phyloP scores from a whole-genome alignment of 2,329 filamentous ascomycete species.

The Fusarium sp. region DNA sequence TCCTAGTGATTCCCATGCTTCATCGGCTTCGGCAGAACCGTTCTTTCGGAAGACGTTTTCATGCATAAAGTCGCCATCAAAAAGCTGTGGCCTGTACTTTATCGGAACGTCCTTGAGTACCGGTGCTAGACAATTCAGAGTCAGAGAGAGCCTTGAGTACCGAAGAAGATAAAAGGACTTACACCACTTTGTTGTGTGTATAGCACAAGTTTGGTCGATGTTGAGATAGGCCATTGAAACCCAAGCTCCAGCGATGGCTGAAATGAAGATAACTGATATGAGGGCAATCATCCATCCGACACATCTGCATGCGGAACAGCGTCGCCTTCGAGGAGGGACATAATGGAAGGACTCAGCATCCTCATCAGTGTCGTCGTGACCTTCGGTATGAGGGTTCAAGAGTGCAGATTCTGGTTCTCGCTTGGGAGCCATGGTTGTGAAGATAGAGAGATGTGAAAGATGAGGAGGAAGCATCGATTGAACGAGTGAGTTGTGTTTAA shows the following conservation, averaged over 20 bases:
- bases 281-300: constrained; percentile 26
- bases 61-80: constrained; percentile 71
- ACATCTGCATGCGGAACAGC: constrained; percentile 33
- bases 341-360: constrained; percentile 40
- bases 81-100: constrained; percentile 55
- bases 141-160: neutral
- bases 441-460: neutral
- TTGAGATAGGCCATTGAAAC: constrained; percentile 41
- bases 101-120: constrained; percentile 54
- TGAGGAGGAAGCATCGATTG: neutral
- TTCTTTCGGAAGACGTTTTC: constrained; percentile 67
- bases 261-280: constrained; percentile 28
- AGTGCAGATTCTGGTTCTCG: constrained; percentile 42
- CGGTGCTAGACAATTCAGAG: constrained; percentile 47
- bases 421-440: constrained; percentile 39
- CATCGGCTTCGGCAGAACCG: constrained; percentile 68
- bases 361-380: constrained; percentile 37
- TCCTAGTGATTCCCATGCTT: constrained; percentile 65
- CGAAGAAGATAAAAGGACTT: constrained; percentile 30
- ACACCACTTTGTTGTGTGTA: constrained; percentile 58
- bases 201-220: constrained; percentile 44
- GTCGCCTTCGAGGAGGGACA: constrained; percentile 27
- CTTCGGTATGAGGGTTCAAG: constrained; percentile 31
- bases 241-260: constrained; percentile 40
- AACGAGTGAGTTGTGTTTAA: constrained; percentile 2